Percentiles rank a stretch among this genome's conserved stretches.
Evolutionary conservation across 2,329 filamentous ascomycete species (phyloP).

Genomic region (Tolypocladium tundrense): DNA sequence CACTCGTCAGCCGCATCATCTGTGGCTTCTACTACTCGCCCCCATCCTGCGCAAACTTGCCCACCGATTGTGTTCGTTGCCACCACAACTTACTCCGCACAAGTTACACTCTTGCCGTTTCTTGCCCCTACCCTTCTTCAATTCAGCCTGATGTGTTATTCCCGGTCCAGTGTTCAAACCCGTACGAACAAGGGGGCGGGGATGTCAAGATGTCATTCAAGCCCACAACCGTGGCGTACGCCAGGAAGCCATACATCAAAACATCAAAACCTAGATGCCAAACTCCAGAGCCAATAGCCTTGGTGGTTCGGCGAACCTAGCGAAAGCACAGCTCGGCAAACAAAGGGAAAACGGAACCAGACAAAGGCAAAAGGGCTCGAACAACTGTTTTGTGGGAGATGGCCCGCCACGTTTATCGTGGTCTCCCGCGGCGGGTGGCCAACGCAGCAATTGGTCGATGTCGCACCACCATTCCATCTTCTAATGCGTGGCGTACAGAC

Average conservation of each 20-base stretch:
- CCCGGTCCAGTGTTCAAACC: not conserved
- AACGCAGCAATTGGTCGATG: not conserved
- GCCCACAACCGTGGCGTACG: not conserved
- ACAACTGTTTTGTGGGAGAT: not conserved
- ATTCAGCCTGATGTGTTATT: not conserved
- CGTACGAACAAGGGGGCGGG: not conserved
- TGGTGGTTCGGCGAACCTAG: not conserved
- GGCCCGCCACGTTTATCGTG: not conserved
- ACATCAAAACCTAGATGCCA: not conserved
- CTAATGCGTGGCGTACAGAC: not conserved
- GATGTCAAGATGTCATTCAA: not conserved
- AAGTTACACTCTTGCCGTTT: not conserved
- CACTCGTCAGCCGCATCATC: not conserved
- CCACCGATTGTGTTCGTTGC: not conserved
- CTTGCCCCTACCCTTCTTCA: not conserved
- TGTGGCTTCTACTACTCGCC: not conserved
- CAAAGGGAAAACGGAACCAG: not conserved
- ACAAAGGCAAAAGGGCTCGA: not conserved
- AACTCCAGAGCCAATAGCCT: not conserved
- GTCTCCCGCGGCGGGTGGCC: not conserved
- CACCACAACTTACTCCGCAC: not conserved
- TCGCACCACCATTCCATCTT: not conserved
- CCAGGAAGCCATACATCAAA: not conserved
- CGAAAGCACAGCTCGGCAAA: not conserved
- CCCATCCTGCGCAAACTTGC: too few relatives aligned